phyloP scores from a whole-genome alignment of 225 moss, liverwort and hornwort genomes.

The Marchantia polymorpha region DNA sequence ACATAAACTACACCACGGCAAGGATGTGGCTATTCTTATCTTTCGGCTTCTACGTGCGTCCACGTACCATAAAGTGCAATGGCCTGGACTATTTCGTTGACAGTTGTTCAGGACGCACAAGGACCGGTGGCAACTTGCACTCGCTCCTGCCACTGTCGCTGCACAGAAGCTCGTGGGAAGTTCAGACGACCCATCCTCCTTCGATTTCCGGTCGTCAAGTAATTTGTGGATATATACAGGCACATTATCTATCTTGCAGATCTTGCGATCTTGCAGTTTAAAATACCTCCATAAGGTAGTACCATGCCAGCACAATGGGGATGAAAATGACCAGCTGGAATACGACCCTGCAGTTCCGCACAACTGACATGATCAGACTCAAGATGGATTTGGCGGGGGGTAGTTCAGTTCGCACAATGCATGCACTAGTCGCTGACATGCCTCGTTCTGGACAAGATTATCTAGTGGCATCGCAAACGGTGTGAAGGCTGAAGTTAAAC shows the following conservation, averaged over 20 bases:
- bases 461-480: not conserved
- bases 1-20: no score
- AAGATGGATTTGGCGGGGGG: not conserved
- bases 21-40: no score
- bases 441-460: not conserved
- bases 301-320: conserved; percentile 66
- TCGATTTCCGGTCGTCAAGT: no score
- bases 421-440: not conserved
- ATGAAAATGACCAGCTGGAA: conserved; percentile 69
- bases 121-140: no score
- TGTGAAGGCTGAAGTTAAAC: not conserved
- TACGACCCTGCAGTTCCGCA: conserved; percentile 54
- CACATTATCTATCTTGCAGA: not conserved
- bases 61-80: no score
- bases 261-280: not conserved
- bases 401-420: not conserved
- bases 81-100: no score
- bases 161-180: no score
- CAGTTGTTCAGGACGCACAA: no score
- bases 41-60: no score
- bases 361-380: not conserved
- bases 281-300: conserved; percentile 30
- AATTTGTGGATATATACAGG: no score
- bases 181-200: no score
- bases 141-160: no score